Conservation (phyloP, 306 rosid species). For the Quercus variabilis region DNA sequence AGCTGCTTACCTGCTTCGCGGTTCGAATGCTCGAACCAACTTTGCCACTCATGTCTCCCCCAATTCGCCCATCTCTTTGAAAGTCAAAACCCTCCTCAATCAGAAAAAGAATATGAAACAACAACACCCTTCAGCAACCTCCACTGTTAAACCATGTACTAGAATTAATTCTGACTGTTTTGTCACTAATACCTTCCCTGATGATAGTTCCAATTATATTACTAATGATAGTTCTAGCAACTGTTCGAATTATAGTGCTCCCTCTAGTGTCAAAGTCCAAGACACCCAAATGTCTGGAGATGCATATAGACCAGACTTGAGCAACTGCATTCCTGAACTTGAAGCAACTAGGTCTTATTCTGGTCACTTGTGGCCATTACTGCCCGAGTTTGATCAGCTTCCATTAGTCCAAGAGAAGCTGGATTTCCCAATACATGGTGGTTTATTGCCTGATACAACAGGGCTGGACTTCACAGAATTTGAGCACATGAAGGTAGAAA, state of each 20-base stretch:
- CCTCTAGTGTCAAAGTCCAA: conserved; percentile 8
- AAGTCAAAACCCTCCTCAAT: conserved; percentile 60
- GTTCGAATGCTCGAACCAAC: conserved; percentile 72
- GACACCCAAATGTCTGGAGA: conserved; percentile 22
- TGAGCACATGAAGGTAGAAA: conserved; percentile 22
- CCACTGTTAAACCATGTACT: conserved; percentile 5
- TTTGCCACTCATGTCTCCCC: conserved; percentile 35
- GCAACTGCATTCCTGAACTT: conserved; percentile 28
- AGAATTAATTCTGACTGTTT: conserved; percentile 2
- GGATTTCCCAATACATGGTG: conserved; percentile 3
- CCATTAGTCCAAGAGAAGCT: conserved; percentile 17
- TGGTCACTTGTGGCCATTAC: conserved; percentile 42
- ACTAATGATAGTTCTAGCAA: no score
- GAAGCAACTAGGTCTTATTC: conserved; percentile 18
- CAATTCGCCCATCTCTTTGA: conserved; percentile 58
- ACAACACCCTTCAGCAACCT: conserved; percentile 17
- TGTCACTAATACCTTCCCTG: neutral
- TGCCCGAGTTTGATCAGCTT: conserved; percentile 30
- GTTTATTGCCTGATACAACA: neutral
- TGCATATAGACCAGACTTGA: conserved; percentile 48
- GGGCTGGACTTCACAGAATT: conserved; percentile 7
- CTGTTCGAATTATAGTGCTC: neutral
- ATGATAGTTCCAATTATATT: neutral
- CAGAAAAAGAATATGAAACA: conserved; percentile 32
- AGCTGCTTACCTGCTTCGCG: conserved; percentile 75